Conservation (phyloP, 768 basidiomycete genomes). For the Ephemerocybe angulata region DNA sequence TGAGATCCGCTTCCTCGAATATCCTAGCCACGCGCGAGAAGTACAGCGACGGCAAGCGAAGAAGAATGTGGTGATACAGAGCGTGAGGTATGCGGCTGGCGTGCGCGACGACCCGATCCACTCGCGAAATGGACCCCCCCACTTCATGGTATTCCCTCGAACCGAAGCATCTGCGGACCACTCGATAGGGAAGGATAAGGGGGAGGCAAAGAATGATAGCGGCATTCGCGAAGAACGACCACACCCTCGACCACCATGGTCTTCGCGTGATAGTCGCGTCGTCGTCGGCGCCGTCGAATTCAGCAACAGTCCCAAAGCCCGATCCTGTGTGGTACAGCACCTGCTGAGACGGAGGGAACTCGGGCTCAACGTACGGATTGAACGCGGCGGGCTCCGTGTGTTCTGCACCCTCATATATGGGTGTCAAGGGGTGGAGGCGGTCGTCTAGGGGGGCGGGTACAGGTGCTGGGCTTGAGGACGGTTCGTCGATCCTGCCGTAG, state of each 20-base stretch:
- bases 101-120: not conserved
- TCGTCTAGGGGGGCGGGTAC: no score
- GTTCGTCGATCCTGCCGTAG: no score
- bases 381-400: not conserved
- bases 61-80: constrained; percentile 38
- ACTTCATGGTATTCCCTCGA: no score
- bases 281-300: not conserved
- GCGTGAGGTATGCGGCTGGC: constrained; percentile 20
- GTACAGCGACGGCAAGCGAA: constrained; percentile 63
- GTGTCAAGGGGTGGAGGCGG: no score
- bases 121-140: no score
- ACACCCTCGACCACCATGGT: not conserved
- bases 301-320: not conserved
- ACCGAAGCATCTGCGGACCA: not conserved
- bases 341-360: not conserved
- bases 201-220: not conserved
- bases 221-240: not conserved
- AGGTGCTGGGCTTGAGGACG: not conserved
- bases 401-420: not conserved
- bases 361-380: not conserved
- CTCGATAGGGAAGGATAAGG: not conserved
- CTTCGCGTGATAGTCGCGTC: not conserved
- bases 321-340: not conserved
- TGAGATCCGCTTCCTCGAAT: constrained; percentile 65
- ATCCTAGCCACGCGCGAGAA: constrained; percentile 66